Evolutionary conservation across 2,329 filamentous ascomycete species (phyloP).

Genomic region (Trichoderma citrinoviride): DNA sequence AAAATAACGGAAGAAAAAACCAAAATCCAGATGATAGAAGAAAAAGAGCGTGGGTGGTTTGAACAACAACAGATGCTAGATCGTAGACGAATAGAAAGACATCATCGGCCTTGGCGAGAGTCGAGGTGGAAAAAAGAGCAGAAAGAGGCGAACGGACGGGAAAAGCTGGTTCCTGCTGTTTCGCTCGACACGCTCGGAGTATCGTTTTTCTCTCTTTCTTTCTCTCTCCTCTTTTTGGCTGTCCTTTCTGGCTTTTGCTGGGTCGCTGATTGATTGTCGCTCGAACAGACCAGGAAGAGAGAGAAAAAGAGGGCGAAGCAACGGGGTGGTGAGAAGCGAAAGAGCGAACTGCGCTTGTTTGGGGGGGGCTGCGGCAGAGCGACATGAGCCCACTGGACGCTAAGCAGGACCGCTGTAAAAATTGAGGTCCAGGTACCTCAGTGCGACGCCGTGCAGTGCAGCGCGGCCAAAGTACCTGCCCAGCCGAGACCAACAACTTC

Average conservation of each 20-base stretch:
- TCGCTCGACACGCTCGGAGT: not conserved
- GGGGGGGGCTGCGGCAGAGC: conserved; percentile 12
- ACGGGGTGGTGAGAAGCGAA: conserved; percentile 19
- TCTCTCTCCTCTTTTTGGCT: not conserved
- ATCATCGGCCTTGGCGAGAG: conserved; percentile 34
- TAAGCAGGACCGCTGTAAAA: not conserved
- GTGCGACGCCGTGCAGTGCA: no score
- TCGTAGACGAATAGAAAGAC: conserved; percentile 33
- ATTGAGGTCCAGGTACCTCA: not conserved
- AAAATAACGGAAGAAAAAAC: conserved; percentile 30
- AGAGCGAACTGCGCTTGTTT: conserved; percentile 13
- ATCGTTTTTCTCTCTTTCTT: not conserved
- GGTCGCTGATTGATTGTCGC: not conserved
- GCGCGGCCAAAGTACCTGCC: not conserved
- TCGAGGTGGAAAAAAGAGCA: not conserved
- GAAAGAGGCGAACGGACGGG: conserved; percentile 17
- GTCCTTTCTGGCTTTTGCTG: not conserved
- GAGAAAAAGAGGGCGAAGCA: conserved; percentile 8
- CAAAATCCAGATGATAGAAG: conserved; percentile 28
- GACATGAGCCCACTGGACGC: not conserved
- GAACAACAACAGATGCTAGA: conserved; percentile 26
- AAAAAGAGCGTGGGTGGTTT: conserved; percentile 19
- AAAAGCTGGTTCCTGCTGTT: conserved; percentile 2
- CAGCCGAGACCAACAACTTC: no score
- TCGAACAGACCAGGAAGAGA: not conserved